Evolutionary conservation across 148 eudicot genomes (phyloP).

Genomic region (Mesembryanthemum crystallinum): DNA sequence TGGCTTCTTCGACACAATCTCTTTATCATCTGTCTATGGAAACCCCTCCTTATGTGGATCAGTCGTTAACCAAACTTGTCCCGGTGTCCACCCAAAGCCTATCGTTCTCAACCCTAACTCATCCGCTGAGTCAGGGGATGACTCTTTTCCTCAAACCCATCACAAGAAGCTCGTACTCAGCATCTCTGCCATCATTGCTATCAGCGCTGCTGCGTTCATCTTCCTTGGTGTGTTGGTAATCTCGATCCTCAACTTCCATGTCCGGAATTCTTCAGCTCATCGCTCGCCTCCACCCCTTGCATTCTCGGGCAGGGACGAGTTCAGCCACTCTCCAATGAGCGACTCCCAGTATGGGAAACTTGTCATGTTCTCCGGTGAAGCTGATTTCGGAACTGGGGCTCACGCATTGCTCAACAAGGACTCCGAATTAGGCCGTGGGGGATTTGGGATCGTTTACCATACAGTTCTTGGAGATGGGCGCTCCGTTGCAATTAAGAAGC

Average conservation of each 20-base stretch:
- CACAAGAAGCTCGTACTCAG: constrained; percentile 69
- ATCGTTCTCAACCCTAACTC: constrained; percentile 90
- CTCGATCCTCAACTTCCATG: constrained; percentile 66
- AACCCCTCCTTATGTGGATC: constrained; percentile 90
- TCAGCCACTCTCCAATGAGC: constrained; percentile 51
- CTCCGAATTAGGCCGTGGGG: constrained; percentile 77
- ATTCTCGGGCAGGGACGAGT: constrained; percentile 50
- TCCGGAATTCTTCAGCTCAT: constrained; percentile 40
- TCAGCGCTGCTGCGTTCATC: constrained; percentile 82
- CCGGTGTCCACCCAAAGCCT: constrained; percentile 87
- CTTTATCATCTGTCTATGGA: constrained; percentile 62
- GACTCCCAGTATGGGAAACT: constrained; percentile 82
- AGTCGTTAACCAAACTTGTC: constrained; percentile 68
- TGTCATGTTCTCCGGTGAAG: constrained; percentile 87
- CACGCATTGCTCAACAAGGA: constrained; percentile 71
- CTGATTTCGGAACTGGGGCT: constrained; percentile 64
- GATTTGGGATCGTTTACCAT: constrained; percentile 75
- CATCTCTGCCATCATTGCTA: constrained; percentile 77
- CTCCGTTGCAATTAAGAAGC: constrained; percentile 80
- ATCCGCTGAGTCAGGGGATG: constrained; percentile 42
- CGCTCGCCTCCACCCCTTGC: constrained; percentile 46
- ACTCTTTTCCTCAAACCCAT: constrained; percentile 33
- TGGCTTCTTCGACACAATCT: constrained; percentile 76
- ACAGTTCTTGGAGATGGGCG: constrained; percentile 66
- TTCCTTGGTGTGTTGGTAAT: constrained; percentile 75